Base-by-base conservation (phyloP, 2,329 filamentous ascomycete species). In the Bipolaris gigantea region DNA sequence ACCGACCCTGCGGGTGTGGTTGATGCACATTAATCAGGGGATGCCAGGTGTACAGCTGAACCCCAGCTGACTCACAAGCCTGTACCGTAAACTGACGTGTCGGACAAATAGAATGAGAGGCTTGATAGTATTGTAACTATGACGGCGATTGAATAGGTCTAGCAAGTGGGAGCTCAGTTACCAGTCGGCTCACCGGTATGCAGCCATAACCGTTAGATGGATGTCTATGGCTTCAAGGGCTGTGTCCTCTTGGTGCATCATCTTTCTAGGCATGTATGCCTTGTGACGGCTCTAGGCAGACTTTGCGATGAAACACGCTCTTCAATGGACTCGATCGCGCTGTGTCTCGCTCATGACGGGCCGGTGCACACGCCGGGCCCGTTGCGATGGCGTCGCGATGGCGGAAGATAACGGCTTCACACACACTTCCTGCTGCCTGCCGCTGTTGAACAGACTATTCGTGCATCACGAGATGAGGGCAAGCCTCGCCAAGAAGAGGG, bases 51-150 rank as follows among this genome's bases (percentile, higher is more conserved):
- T 50, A 56, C 50, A 66, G 66, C 66, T 72, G 55, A 55, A 54
- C 42, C 42, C 23, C 48, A 48, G 56, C 59, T 65, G 67, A 67
- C 63, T 69, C 66, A 69, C 65, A 69, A 66, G 60, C 61, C 54
- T 68, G 62, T 54, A 48, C 59, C 53, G 63, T 62, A 64, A 53
- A 40, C 44, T 47, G 42, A 48, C 50, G 16, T 55, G 54, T 41
- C 48, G 56, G 42, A 43, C 67, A 59, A 71, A 69, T 70, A 35
- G 48, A 23, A 57, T 49, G 36, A 16, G 30, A 33, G 40, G 40
- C 15, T 52, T 43, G 53, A 48, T 55, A 15, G 19, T 16, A 34
- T 53, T 48, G 47, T 57, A 52, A 55, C 50, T 53, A 39, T 48
- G 16, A 40, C 25, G 51, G 54, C 52, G 48, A 55, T 49, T 43